Base-by-base conservation (phyloP, 768 basidiomycete genomes). In the Mycena polygramma region DNA sequence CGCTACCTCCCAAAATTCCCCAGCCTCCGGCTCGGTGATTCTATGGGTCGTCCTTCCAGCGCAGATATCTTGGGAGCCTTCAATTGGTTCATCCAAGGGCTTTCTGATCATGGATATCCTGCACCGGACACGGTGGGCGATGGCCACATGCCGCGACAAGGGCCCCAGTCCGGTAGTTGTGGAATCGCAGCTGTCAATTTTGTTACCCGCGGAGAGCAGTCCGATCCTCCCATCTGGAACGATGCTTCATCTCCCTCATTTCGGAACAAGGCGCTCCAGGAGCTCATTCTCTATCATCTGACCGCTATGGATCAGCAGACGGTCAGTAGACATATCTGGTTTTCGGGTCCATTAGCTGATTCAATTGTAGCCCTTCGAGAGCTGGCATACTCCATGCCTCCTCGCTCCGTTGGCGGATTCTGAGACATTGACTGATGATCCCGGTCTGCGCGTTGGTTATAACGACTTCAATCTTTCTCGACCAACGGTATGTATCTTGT, bases 391-490 rank as follows among this genome's bases (percentile, higher is more conserved):
- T 10, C 43, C 59, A 10, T 55, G 45, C 20, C 15, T 26, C 13
- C 17, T 61, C 14, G 52, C 59, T 1, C 46, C 67, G 26, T 43
- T 4, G 20, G 17, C 17, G 13, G 64, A 66, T 14, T 20, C 24
- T 1, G 20, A 19, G 11, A 26, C 57, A 11, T 19, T 26, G 7
- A 53, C 39, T n/a, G 62, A 68, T 37, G 69, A 62, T 9, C 65
- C 65, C 30, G 30, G 30, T 30, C 30, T 30, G 30, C 6, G 30
- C n/a, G 63, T 57, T 54, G 69, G 69, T 2, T 73, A 43, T 52
- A 68, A 63, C 51, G 73, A 73, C 62, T 73, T 39, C 43, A 73
- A 73, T 49, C 57, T 73, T 26, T 20, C 55, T 45, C 46, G 26
- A n/a, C 69, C 73, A 26, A 66, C 39, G 2, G 69, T 68, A 65